phyloP scores from a whole-genome alignment of 2,329 filamentous ascomycete genomes.

The Hypoxylon sp. region DNA sequence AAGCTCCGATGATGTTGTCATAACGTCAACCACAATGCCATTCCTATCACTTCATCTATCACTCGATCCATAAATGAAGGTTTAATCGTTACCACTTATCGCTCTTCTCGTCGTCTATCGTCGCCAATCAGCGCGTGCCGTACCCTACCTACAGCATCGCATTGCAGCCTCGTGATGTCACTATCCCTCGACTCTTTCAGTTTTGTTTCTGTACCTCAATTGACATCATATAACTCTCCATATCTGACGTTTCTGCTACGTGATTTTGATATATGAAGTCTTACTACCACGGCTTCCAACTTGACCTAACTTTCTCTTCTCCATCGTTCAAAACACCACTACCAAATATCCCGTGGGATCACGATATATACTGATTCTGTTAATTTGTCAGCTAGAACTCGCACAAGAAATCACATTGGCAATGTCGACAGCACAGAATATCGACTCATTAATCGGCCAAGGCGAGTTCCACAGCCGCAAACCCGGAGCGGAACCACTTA shows the following conservation, averaged over 20 bases:
- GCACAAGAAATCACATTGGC: conserved; percentile 3
- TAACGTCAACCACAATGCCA: conserved; percentile 23
- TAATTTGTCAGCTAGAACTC: neutral
- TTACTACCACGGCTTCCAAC: neutral
- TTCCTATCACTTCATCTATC: conserved; percentile 2
- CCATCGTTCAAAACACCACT: neutral
- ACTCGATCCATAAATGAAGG: conserved; percentile 19
- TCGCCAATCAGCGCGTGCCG: conserved; percentile 3
- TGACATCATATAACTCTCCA: conserved; percentile 28
- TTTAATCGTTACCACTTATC: conserved; percentile 8
- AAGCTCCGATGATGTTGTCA: conserved; percentile 36
- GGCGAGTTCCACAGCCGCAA: conserved; percentile 67
- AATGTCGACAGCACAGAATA: conserved; percentile 58
- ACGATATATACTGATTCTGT: neutral
- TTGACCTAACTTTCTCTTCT: neutral
- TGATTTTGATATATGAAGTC: conserved; percentile 24
- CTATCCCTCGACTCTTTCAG: neutral
- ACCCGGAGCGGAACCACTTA: conserved; percentile 63
- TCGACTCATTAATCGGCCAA: conserved; percentile 64
- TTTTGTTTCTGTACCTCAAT: conserved; percentile 11
- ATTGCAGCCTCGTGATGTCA: conserved; percentile 36
- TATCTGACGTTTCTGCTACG: neutral
- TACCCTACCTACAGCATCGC: conserved; percentile 6
- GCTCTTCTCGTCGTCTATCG: neutral
- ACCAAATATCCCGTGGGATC: neutral